Conservation (phyloP, 306 rosid genomes). For the Vigna unguiculata region DNA sequence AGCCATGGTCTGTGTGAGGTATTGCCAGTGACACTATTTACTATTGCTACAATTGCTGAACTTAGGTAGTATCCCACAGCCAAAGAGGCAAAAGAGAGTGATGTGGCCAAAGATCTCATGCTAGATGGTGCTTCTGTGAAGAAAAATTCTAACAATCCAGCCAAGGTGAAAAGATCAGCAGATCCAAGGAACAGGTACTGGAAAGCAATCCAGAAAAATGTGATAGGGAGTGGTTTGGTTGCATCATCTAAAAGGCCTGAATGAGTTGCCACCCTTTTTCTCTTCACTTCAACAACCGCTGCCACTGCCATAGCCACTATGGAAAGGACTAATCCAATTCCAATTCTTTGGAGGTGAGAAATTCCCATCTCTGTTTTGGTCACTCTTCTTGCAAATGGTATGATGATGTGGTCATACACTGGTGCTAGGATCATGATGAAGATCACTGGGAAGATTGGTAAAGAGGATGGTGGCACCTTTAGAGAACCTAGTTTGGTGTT, state of each 20-base stretch:
- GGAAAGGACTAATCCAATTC: conserved; percentile 77
- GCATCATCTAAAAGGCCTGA: conserved; percentile 56
- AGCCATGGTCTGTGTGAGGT: conserved; percentile 70
- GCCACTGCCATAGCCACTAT: conserved; percentile 88
- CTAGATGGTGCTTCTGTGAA: conserved; percentile 88
- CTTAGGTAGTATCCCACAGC: conserved; percentile 90
- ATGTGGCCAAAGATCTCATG: conserved; percentile 93
- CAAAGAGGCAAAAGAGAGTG: conserved; percentile 87
- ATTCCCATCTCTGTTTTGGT: conserved; percentile 85
- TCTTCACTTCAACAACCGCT: conserved; percentile 78
- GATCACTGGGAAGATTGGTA: conserved; percentile 82
- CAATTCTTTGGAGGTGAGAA: conserved; percentile 84
- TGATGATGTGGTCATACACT: conserved; percentile 76
- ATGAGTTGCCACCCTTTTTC: conserved; percentile 67
- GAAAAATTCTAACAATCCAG: conserved; percentile 90
- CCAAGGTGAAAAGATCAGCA: conserved; percentile 93
- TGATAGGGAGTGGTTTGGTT: conserved; percentile 64
- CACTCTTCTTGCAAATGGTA: conserved; percentile 69
- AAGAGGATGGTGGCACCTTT: conserved; percentile 87
- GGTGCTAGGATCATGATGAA: conserved; percentile 89
- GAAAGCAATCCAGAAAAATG: conserved; percentile 87
- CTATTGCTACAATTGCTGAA: conserved; percentile 75
- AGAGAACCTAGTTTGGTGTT: conserved; percentile 82
- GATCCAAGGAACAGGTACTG: conserved; percentile 92
- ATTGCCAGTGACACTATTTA: conserved; percentile 66